Percentiles rank a stretch among this genome's conserved stretches.
phyloP scores from a whole-genome alignment of 2,329 filamentous ascomycete genomes.

The Ophiosphaerella herpotricha region DNA sequence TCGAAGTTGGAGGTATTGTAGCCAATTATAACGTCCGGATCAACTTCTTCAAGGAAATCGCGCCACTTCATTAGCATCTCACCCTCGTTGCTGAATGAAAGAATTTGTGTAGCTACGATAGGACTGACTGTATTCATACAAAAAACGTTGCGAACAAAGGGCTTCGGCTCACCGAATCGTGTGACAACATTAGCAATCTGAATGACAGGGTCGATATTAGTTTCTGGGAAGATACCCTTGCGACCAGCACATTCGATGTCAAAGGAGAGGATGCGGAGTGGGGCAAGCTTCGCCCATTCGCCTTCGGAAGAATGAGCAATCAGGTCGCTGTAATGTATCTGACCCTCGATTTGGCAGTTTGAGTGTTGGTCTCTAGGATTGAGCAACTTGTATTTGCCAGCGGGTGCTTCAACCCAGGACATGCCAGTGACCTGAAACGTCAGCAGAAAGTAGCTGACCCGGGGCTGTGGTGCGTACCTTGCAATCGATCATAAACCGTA shows the following conservation, averaged over 20 bases:
- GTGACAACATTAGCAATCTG: constrained; percentile 98
- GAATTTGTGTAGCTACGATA: constrained; percentile 92
- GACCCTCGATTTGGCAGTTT: constrained; percentile 94
- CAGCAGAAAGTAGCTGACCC: not conserved
- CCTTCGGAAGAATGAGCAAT: constrained; percentile 87
- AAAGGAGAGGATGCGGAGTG: constrained; percentile 88
- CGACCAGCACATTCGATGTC: constrained; percentile 98
- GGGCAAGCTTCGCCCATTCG: constrained; percentile 98
- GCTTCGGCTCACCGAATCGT: constrained; percentile 90
- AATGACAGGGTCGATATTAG: constrained; percentile 89
- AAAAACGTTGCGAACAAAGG: constrained; percentile 95
- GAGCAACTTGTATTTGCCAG: constrained; percentile 73
- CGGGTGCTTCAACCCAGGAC: constrained; percentile 92
- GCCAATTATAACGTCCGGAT: constrained; percentile 96
- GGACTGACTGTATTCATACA: constrained; percentile 89
- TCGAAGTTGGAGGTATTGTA: constrained; percentile 99
- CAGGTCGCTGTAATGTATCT: constrained; percentile 79
- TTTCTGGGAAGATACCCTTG: constrained; percentile 96
- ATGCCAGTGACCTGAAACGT: constrained; percentile 76
- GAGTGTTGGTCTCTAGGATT: constrained; percentile 72
- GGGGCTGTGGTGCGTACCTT: constrained; percentile 58
- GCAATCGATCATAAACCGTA: constrained; percentile 98
- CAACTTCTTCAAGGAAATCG: constrained; percentile 84
- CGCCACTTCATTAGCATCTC: constrained; percentile 94
- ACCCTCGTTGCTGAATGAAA: constrained; percentile 79